Percentiles rank a stretch among this genome's conserved stretches.
Evolutionary conservation across 2,329 filamentous ascomycete species (phyloP).

Genomic region (Talaromyces sp.): DNA sequence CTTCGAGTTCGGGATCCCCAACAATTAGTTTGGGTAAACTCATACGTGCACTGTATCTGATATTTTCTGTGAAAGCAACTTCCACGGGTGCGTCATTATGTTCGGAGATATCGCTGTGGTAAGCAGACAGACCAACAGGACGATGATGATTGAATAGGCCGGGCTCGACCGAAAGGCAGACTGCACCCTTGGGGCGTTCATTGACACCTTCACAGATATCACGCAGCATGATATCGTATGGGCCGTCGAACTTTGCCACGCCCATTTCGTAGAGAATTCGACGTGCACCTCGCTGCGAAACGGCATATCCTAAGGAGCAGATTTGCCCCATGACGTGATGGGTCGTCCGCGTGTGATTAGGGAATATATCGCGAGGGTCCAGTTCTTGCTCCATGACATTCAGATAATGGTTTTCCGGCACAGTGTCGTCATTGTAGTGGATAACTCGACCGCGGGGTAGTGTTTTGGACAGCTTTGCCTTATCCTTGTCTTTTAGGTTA

Average conservation of each 20-base stretch:
- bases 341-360: conserved; percentile 34
- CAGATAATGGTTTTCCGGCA: conserved; percentile 9
- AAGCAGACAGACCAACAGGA: conserved; percentile 10
- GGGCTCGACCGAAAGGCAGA: conserved; percentile 16
- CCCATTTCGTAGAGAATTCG: conserved; percentile 30
- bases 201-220: conserved; percentile 42
- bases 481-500: conserved; percentile 24
- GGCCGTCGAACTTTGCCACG: conserved; percentile 20
- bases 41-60: conserved; percentile 13
- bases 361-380: conserved; percentile 15
- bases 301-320: conserved; percentile 36
- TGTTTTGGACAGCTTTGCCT: conserved; percentile 21
- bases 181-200: conserved; percentile 18
- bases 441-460: conserved; percentile 15
- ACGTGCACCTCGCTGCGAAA: conserved; percentile 32
- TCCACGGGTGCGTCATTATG: conserved; percentile 11
- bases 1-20: conserved; percentile 6
- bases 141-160: conserved; percentile 17
- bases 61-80: conserved; percentile 12
- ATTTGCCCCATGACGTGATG: conserved; percentile 27
- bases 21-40: conserved; percentile 6
- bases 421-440: conserved; percentile 12
- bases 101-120: conserved; percentile 14
- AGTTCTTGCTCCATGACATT: conserved; percentile 13
- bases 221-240: conserved; percentile 42